Evolutionary conservation across 140 eudicot species (phyloP), one percentile per base, ranked within the genome.

Genomic region (Stevia rebaudiana): DNA sequence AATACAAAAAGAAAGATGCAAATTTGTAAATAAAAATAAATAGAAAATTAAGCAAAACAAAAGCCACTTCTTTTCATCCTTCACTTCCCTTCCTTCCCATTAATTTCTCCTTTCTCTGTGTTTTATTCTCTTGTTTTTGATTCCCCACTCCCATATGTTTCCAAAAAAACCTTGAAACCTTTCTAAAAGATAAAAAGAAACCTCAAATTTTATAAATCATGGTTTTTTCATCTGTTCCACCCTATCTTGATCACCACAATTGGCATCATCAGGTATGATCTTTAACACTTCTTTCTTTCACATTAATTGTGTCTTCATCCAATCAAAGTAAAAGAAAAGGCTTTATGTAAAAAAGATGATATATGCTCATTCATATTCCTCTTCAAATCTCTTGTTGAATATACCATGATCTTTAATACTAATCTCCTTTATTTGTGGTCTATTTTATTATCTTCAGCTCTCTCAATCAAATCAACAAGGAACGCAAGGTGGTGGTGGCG

Each of bases 211-310:
- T 28, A 28, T 28, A 71, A 61, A 76, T 73, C 79, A 85, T 85
- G 94, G 94, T 78, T 69, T 85, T 79, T 77, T 79, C 94, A 68
- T 84, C 87, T 57, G 73, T 84, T 85, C 86, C 85, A 57, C 72
- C 66, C 74, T 85, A 82, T 76, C 81, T 74, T 67, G 88, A 85
- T 85, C 88, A 82, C 76, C 83, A 83, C 79, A 79, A 79, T 64
- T 85, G 84, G 88, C 74, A 56, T 42, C 67, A 56, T 56, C 74
- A 69, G 74, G 74, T 69, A 55, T 59, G 48, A 28, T 76, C 23
- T 61, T 65, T 48, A 47, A 12, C 6, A 53, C 57, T 15, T 57
- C 63, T 42, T 63, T 62, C 47, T 54, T 79, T 46, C 61, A 64
- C 9, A 57, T 66, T 35, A 12, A 17, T 56, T 58, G 42, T 50